These are phyloP conservation scores for Komagataella pseudopastoris DNA, from an alignment of 805 yeast genomes.

Conservation along the genomic window DNA sequence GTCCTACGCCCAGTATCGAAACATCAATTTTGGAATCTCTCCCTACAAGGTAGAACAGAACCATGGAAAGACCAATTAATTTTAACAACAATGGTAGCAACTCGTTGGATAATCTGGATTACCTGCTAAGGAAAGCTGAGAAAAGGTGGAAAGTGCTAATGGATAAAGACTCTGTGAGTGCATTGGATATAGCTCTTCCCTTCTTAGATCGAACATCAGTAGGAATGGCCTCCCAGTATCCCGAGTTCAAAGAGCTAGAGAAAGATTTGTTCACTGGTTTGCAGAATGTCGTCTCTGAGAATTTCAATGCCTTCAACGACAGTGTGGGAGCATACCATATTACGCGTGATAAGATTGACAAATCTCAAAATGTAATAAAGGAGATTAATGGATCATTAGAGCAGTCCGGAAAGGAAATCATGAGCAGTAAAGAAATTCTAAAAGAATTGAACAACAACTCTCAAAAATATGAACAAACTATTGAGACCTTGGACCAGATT, in stretches of 20 bases:
- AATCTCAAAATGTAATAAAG: constrained; percentile 47
- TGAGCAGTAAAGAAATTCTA: constrained; percentile 40
- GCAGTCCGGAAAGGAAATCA: constrained; percentile 34
- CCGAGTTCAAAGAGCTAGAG: constrained; percentile 53
- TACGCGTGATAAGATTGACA: constrained; percentile 46
- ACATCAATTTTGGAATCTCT: neutral
- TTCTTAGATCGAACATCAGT: constrained; percentile 79
- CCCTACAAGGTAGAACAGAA: neutral
- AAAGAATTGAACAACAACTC: constrained; percentile 54
- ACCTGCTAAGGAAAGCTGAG: neutral
- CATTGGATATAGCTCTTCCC: constrained; percentile 74
- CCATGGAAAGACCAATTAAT: neutral
- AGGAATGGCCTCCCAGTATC: constrained; percentile 68
- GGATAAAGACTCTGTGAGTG: neutral
- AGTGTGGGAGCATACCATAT: constrained; percentile 76
- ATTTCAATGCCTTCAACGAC: constrained; percentile 74
- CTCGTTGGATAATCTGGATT: neutral
- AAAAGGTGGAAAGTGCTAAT: neutral
- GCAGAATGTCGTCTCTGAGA: constrained; percentile 61
- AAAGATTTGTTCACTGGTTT: constrained; percentile 42
- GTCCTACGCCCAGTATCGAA: neutral
- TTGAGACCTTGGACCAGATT: constrained; percentile 57
- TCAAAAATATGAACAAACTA: constrained; percentile 47
- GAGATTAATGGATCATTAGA: constrained; percentile 34
- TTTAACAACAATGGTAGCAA: neutral